These are phyloP conservation scores for Arabidopsis suecica DNA, from an alignment of 345 rosid species.

Conservation along the genomic window DNA sequence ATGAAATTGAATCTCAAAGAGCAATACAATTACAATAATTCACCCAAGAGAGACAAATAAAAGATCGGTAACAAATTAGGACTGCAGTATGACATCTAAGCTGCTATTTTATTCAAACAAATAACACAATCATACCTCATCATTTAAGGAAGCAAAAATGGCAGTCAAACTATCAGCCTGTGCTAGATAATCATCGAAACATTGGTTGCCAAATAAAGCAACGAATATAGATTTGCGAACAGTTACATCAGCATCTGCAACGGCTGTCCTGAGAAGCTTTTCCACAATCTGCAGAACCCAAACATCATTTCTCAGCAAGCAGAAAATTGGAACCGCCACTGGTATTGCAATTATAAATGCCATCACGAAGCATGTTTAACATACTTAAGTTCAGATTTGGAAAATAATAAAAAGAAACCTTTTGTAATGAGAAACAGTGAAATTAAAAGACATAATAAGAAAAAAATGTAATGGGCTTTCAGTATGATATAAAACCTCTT, in stretches of 20 bases:
- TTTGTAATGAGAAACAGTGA: conserved; percentile 1
- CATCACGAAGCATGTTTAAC: conserved; percentile 28
- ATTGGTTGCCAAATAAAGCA: conserved; percentile 75
- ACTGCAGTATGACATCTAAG: conserved; percentile 20
- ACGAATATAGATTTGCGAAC: conserved; percentile 92
- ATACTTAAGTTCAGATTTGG: conserved; percentile 20
- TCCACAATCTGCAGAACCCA: conserved; percentile 86
- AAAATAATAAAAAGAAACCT: conserved; percentile 11
- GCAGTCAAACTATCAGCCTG: conserved; percentile 98
- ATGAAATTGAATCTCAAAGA: conserved; percentile 15
- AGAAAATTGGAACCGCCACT: conserved; percentile 35
- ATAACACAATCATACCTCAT: conserved; percentile 68
- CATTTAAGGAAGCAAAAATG: conserved; percentile 96
- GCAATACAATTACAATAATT: conserved; percentile 16
- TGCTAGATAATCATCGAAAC: conserved; percentile 93
- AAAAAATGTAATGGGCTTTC: conserved; percentile 25
- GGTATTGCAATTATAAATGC: conserved; percentile 30
- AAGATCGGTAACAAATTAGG: conserved; percentile 13
- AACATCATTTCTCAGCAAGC: conserved; percentile 41
- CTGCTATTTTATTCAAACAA: conserved; percentile 20
- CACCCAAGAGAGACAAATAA: conserved; percentile 19
- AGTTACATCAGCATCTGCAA: conserved; percentile 95
- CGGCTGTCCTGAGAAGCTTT: conserved; percentile 95
- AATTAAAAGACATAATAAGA: conserved; percentile 16
- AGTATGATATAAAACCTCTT: conserved; percentile 66